Evolutionary conservation across 169 alveolate genomes (phyloP).

Genomic region (Hepatocystis sp.): DNA sequence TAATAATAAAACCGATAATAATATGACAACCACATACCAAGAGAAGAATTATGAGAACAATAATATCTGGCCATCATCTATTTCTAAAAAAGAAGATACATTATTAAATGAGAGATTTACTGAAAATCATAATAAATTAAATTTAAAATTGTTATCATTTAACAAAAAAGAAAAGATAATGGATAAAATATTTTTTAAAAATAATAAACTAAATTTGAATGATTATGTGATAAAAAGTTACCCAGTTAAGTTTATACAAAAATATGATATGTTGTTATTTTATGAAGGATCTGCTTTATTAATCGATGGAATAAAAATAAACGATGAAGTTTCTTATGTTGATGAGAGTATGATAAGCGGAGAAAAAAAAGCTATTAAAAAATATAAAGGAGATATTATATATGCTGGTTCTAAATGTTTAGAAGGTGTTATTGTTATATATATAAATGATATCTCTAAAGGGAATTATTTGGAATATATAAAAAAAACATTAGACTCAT

Average conservation of each 20-base stretch:
- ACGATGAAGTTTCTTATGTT: slow-evolving; percentile 44
- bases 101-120: no score
- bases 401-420: slow-evolving; percentile 75
- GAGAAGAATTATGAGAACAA: no score
- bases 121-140: no score
- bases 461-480: slow-evolving; percentile 68
- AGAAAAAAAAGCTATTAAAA: slow-evolving; percentile 43
- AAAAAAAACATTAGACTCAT: slow-evolving; percentile 48
- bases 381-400: slow-evolving; percentile 67
- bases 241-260: slow-evolving; percentile 64
- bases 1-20: no score
- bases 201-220: slow-evolving; percentile 43
- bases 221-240: slow-evolving; percentile 51
- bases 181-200: slow-evolving; percentile 15
- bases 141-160: neutral
- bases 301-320: slow-evolving; percentile 62
- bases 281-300: slow-evolving; percentile 63
- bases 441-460: slow-evolving; percentile 39
- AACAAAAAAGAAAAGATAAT: slow-evolving; percentile 10
- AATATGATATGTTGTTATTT: slow-evolving; percentile 45
- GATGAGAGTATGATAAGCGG: slow-evolving; percentile 76
- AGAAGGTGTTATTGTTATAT: slow-evolving; percentile 30
- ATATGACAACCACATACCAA: no score
- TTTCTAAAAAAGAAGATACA: no score
- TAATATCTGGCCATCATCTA: no score